Base-by-base conservation (phyloP, 257 asterid genomes). In the Jasminum sambac region DNA sequence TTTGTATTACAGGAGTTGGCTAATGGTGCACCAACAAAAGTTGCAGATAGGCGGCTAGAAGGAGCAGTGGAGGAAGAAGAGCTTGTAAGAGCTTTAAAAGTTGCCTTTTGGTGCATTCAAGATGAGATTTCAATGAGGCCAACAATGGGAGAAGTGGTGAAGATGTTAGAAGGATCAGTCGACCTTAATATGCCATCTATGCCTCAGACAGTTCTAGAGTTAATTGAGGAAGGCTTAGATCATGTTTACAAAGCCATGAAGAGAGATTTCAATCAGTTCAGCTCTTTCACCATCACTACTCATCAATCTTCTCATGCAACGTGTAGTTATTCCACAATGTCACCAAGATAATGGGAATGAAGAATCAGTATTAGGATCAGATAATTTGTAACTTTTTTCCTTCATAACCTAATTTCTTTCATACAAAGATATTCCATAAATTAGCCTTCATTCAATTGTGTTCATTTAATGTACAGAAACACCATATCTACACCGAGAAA, bases 101-200 rank as follows among this genome's bases (percentile, higher is more conserved):
- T 83, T 2, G 97, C 96, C 0, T 87, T 92, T 41, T 92, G 97
- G 98, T 92, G 98, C 81, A 90, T 92, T 13, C 98, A 90, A 16
- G 97, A 92, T 23, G 98, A 92, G 57, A 86, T 90, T 2, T 73
- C 66, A 46, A 74, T 72, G 82, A 85, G 98, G 80, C 98, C 98
- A 0, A 80, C 91, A 0, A 90, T 90, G 97, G 98, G 98, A 2
- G 97, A 92, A 37, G 97, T 88, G 9, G 90, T 92, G 84, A 90
- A 76, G 81, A 88, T 92, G 92, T 72, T 92, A 74, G 98, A 92
- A 75, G 98, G 93, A 59, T 83, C 95, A 5, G 81, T 87, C 1
- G 89, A 77, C 73, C 74, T 87, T 21, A 85, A 83, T 37, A 74
- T 72, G 79, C 96, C 98, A 11, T 90, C 93, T 59, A 92, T 88